These are phyloP conservation scores for Agrocybe pediades DNA, from an alignment of 768 basidiomycete genomes.

Conservation along the genomic window DNA sequence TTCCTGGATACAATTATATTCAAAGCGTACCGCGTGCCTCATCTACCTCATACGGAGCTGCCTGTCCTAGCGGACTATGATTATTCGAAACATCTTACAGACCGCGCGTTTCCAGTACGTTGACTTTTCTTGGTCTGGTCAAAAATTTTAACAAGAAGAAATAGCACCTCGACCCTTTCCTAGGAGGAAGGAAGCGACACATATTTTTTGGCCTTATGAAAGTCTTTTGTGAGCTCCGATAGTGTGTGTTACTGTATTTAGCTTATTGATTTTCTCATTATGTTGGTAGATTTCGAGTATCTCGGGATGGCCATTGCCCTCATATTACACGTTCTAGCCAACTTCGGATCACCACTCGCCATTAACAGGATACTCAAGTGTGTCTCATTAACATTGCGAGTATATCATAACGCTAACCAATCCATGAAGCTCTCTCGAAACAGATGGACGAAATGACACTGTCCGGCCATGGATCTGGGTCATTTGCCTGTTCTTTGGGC, in stretches of 20 bases:
- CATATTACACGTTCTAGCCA: conserved; percentile 24
- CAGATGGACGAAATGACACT: conserved; percentile 44
- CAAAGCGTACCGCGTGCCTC: conserved; percentile 41
- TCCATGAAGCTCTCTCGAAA: conserved; percentile 58
- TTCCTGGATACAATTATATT: conserved; percentile 58
- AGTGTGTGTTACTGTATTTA: not conserved
- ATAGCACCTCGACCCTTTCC: conserved; percentile 41
- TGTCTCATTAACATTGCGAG: not conserved
- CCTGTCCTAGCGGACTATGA: conserved; percentile 70
- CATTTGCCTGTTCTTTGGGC: conserved; percentile 48
- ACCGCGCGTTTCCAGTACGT: conserved; percentile 19
- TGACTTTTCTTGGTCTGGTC: conserved; percentile 13
- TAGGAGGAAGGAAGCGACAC: conserved; percentile 41
- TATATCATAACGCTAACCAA: not conserved
- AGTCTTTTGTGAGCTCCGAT: conserved; percentile 29
- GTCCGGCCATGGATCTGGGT: conserved; percentile 74
- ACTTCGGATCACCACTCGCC: conserved; percentile 42
- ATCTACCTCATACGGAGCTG: conserved; percentile 51
- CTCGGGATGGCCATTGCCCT: conserved; percentile 28
- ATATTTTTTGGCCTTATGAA: conserved; percentile 47
- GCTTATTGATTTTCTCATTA: not conserved
- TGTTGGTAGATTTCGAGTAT: conserved; percentile 26
- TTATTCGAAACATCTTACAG: conserved; percentile 23
- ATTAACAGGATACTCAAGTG: conserved; percentile 42
- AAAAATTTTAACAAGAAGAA: not conserved